A percentile compares a stretch with the other conserved stretches of the same genome.
Conservation (phyloP, 305 asterid species). For the Solanum hybrid region DNA sequence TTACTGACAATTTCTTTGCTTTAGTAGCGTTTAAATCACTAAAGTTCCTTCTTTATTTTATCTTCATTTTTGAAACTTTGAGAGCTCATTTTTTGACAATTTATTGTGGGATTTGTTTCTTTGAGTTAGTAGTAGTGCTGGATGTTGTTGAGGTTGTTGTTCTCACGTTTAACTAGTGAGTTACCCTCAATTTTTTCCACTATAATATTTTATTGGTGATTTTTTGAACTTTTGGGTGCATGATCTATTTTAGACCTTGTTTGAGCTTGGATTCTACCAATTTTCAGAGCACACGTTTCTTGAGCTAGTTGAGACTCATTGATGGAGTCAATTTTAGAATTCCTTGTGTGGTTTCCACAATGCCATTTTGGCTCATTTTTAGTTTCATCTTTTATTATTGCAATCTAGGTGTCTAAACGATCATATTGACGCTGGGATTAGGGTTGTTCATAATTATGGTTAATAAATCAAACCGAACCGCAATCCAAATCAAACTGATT, state of each 20-base stretch:
- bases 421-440: neutral
- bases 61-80: no score
- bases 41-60: neutral
- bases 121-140: neutral
- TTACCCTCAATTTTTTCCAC: neutral
- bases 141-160: neutral
- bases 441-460: neutral
- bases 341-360: neutral
- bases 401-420: neutral
- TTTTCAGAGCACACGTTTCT: neutral
- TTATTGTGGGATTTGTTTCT: neutral
- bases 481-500: neutral
- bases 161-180: neutral
- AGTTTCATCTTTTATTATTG: neutral
- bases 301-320: neutral
- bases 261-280: neutral
- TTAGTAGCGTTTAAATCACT: neutral
- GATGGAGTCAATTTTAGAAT: neutral
- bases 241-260: neutral
- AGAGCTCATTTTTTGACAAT: neutral
- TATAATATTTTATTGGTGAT: neutral
- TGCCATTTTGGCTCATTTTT: neutral
- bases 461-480: neutral
- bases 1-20: no score
- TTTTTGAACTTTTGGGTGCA: neutral